Conservation (phyloP, 2,329 filamentous ascomycete genomes). For the Aspergillus eucalypticola region DNA sequence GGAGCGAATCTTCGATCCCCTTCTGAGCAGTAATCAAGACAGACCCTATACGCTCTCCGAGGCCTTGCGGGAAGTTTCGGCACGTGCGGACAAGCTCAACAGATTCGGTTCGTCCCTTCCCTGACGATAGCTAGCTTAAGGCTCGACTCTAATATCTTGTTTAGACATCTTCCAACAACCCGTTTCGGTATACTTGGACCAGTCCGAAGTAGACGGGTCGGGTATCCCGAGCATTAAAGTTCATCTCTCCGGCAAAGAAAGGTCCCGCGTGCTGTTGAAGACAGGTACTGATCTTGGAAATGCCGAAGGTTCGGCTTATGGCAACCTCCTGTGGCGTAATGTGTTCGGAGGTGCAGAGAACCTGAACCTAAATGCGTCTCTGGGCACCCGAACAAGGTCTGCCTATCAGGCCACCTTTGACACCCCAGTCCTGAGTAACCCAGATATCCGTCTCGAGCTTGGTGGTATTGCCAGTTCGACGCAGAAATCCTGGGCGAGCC, state of each 20-base stretch:
- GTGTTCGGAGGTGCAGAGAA: constrained; percentile 92
- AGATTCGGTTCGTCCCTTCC: constrained; percentile 67
- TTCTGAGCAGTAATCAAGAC: constrained; percentile 69
- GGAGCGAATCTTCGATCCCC: constrained; percentile 73
- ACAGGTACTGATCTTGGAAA: constrained; percentile 94
- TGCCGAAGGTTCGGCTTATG: constrained; percentile 89
- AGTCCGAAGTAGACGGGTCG: constrained; percentile 68
- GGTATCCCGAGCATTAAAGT: constrained; percentile 72
- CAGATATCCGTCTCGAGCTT: constrained; percentile 74
- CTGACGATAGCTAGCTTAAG: background rate
- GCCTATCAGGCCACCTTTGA: constrained; percentile 87
- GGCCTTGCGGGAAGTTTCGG: constrained; percentile 70
- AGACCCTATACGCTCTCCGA: constrained; percentile 76
- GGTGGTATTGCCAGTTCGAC: constrained; percentile 82
- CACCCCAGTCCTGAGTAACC: constrained; percentile 79
- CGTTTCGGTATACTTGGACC: constrained; percentile 79
- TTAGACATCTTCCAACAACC: constrained; percentile 83
- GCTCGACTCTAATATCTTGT: constrained; percentile 19
- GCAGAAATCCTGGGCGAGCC: constrained; percentile 88
- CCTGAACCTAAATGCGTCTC: constrained; percentile 79
- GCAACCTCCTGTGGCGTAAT: constrained; percentile 83
- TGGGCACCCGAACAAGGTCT: constrained; percentile 86
- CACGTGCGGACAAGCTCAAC: constrained; percentile 71
- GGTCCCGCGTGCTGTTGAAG: constrained; percentile 81
- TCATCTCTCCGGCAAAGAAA: constrained; percentile 74